A percentile compares a stretch with the other conserved stretches of the same genome.
Evolutionary conservation across 139 green algal genomes (phyloP).

Genomic region (Picochlorum sp.): DNA sequence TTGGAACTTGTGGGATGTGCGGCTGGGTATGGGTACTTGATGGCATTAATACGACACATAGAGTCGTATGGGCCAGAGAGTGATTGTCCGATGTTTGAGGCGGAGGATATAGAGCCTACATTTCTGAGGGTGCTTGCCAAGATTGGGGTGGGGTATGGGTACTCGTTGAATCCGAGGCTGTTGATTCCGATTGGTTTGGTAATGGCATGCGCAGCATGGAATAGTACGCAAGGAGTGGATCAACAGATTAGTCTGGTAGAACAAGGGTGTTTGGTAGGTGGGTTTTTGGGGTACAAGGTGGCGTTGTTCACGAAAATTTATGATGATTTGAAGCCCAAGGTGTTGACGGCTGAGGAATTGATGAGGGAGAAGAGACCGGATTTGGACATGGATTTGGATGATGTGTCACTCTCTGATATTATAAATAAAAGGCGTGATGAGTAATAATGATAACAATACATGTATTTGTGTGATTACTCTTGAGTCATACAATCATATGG

Average conservation of each 20-base stretch:
- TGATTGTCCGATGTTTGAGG: slow-evolving; percentile 36
- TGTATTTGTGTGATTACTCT: not conserved
- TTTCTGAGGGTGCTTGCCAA: slow-evolving; percentile 32
- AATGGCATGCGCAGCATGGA: slow-evolving; percentile 12
- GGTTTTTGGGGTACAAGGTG: slow-evolving; percentile 59
- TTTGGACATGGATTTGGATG: slow-evolving; percentile 14
- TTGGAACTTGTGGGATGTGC: slow-evolving; percentile 41
- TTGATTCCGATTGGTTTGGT: slow-evolving; percentile 45
- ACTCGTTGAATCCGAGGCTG: slow-evolving; percentile 45
- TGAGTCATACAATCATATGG: not conserved
- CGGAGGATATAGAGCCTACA: slow-evolving; percentile 38
- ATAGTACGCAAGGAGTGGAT: not conserved
- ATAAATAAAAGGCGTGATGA: too few species aligned
- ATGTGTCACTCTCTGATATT: slow-evolving; percentile 6
- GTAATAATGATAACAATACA: too few species aligned
- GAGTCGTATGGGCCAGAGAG: slow-evolving; percentile 34
- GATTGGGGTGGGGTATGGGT: slow-evolving; percentile 32
- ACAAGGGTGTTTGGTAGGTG: slow-evolving; percentile 44
- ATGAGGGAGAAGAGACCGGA: slow-evolving; percentile 7
- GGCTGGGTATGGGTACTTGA: slow-evolving; percentile 43
- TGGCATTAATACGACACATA: slow-evolving; percentile 45
- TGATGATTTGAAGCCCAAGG: slow-evolving; percentile 46
- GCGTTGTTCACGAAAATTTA: slow-evolving; percentile 51
- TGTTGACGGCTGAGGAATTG: slow-evolving; percentile 21
- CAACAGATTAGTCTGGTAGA: slow-evolving; percentile 18